These are phyloP conservation scores for Serendipita sp. DNA, from an alignment of 768 basidiomycete genomes.

Conservation along the genomic window DNA sequence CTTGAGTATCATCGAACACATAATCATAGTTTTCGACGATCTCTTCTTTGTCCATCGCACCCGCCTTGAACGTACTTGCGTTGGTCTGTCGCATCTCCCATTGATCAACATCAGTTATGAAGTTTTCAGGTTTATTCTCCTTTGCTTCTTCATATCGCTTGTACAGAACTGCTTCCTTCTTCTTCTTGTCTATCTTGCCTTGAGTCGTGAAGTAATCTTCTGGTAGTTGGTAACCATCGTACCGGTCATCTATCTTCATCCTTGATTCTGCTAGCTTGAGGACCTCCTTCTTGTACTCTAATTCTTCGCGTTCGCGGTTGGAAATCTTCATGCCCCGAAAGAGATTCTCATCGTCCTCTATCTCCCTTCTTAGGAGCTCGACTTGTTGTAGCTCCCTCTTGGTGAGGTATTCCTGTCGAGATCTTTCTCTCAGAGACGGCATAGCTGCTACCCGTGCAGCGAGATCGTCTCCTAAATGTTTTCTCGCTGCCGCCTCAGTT, in stretches of 20 bases:
- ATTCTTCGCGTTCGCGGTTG: slow-evolving; percentile 61
- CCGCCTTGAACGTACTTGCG: slow-evolving; percentile 77
- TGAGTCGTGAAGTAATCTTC: slow-evolving; percentile 98
- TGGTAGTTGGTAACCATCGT: slow-evolving; percentile 89
- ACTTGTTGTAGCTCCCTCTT: slow-evolving; percentile 95
- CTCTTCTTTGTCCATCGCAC: slow-evolving; percentile 79
- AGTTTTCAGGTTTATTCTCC: slow-evolving; percentile 65
- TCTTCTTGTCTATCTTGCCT: slow-evolving; percentile 95
- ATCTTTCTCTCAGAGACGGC: slow-evolving; percentile 68
- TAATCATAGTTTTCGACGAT: slow-evolving; percentile 83
- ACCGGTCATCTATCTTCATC: slow-evolving; percentile 85
- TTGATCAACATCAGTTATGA: slow-evolving; percentile 92
- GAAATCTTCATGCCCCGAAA: slow-evolving; percentile 86
- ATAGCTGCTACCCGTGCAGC: slow-evolving; percentile 34
- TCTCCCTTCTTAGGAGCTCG: slow-evolving; percentile 81
- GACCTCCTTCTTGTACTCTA: slow-evolving; percentile 85
- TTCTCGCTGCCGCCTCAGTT: slow-evolving; percentile 69
- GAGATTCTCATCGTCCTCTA: slow-evolving; percentile 82
- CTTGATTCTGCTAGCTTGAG: slow-evolving; percentile 86
- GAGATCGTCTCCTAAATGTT: slow-evolving; percentile 65
- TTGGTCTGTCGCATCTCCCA: slow-evolving; percentile 90
- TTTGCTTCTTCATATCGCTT: slow-evolving; percentile 89
- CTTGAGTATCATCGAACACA: slow-evolving; percentile 96
- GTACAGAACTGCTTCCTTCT: slow-evolving; percentile 83
- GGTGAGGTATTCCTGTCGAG: slow-evolving; percentile 88